Evolutionary conservation across 2,329 filamentous ascomycete genomes (phyloP).

Genomic region (Sclerotinia minor): DNA sequence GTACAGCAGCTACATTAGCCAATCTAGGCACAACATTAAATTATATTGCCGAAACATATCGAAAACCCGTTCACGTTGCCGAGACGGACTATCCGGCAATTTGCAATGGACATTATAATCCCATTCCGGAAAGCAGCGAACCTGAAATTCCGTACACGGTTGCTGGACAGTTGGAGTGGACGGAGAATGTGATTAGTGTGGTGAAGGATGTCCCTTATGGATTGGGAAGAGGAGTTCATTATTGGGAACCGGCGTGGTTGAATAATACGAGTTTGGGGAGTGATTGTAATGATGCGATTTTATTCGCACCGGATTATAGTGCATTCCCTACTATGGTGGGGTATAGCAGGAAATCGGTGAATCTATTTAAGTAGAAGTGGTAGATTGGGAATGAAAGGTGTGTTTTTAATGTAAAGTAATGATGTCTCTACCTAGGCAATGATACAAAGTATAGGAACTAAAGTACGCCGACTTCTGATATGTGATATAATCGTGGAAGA

Average conservation of each 20-base stretch:
- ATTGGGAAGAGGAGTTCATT: constrained; percentile 57
- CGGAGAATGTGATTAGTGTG: constrained; percentile 58
- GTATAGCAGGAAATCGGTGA: constrained; percentile 19
- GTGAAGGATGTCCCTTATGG: constrained; percentile 56
- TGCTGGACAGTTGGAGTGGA: constrained; percentile 61
- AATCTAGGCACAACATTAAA: constrained; percentile 55
- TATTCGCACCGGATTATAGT: constrained; percentile 51
- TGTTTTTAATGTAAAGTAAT: background rate
- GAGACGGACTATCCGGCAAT: constrained; percentile 70
- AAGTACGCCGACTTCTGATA: background rate
- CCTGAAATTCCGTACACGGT: constrained; percentile 60
- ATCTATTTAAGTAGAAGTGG: background rate
- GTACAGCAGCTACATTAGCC: constrained; percentile 57
- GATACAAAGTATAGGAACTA: background rate
- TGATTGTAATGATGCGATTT: constrained; percentile 61
- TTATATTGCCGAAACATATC: constrained; percentile 60
- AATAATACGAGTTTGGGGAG: constrained; percentile 56
- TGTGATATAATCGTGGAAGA: background rate
- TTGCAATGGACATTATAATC: constrained; percentile 56
- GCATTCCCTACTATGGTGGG: constrained; percentile 26
- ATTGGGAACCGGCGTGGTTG: constrained; percentile 64
- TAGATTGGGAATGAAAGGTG: background rate
- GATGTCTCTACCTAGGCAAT: background rate
- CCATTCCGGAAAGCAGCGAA: constrained; percentile 39
- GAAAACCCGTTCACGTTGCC: constrained; percentile 65